Evolutionary conservation across 2,329 filamentous ascomycete species (phyloP), one percentile per base, ranked within the genome.

Genomic region (Coniochaeta pulveracea): DNA sequence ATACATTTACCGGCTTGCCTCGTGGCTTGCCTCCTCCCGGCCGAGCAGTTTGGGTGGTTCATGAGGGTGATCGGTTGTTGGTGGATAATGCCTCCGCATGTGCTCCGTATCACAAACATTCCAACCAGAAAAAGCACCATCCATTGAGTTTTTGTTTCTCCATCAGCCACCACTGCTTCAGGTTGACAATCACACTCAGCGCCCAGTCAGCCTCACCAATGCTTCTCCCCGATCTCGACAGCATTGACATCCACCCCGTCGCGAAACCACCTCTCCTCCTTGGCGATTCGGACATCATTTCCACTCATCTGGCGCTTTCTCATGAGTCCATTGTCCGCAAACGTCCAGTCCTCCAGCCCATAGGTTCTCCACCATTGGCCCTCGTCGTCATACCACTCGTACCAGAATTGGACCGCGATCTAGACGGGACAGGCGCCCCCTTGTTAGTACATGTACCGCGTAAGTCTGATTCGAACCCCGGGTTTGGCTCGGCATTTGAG

Each of bases 331-430:
- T 82, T 70, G 2, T 68, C 62, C 0, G 73, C 75, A 54, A 84
- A 85, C 0, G 79, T 85, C 80, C 80, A 85, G 49, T 85, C 79
- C 48, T 85, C 80, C 9, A 93, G 67, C 0, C 85, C 85, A 48
- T 93, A 93, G 27, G 80, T 86, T n/a, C 84, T 68, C 67, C 80
- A 88, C 85, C 85, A 93, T 52, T 84, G 76, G 23, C 80, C 78
- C 2, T 64, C 45, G 6, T 58, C 57, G 47, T 89, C 82, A 41
- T 76, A 69, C 57, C 76, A 88, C 55, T 93, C 80, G 47, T 89
- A 93, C 85, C 85, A 93, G 53, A 91, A 93, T 50, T 93, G 84
- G 15, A 93, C 85, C 1, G 85, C 85, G 42, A 88, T 89, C 56
- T 74, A 29, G 26, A 4, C 12, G 19, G 7, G 15, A 18, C 16